Evolutionary conservation across 2,329 filamentous ascomycete genomes (phyloP).

Genomic region (Cercospora sp.): DNA sequence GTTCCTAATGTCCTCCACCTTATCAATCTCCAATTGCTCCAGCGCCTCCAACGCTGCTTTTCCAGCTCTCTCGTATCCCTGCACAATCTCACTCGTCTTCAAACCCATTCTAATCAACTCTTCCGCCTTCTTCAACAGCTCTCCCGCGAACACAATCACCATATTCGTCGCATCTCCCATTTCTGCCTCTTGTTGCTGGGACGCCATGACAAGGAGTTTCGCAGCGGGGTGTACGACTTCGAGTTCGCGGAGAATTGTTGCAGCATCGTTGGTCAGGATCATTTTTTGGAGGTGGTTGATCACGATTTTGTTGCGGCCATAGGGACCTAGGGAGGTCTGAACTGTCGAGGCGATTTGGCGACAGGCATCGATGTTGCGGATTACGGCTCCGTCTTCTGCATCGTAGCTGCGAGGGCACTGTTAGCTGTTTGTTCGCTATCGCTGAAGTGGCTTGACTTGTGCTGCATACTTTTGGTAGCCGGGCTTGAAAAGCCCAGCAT

Average conservation of each 20-base stretch:
- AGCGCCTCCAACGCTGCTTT: conserved; percentile 81
- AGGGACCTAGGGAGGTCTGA: conserved; percentile 93
- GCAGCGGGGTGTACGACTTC: conserved; percentile 98
- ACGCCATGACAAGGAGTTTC: conserved; percentile 97
- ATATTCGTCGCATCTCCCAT: conserved; percentile 99
- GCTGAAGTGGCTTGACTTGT: conserved; percentile 17
- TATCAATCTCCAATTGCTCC: conserved; percentile 82
- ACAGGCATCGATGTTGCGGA: conserved; percentile 98
- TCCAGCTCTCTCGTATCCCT: conserved; percentile 93
- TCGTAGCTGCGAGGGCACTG: conserved; percentile 70
- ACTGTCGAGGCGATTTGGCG: conserved; percentile 93
- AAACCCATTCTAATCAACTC: conserved; percentile 94
- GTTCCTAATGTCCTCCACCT: conserved; percentile 79
- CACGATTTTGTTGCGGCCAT: conserved; percentile 98
- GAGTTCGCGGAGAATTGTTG: conserved; percentile 94
- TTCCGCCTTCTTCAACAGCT: conserved; percentile 95
- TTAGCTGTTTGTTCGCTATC: conserved; percentile 33
- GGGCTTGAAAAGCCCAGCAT: conserved; percentile 89
- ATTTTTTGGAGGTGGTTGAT: conserved; percentile 99
- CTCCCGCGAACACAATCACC: conserved; percentile 92
- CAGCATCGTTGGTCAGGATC: conserved; percentile 97
- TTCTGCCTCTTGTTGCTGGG: conserved; percentile 97
- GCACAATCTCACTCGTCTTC: conserved; percentile 96
- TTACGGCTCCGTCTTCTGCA: conserved; percentile 95
- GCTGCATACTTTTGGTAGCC: conserved; percentile 86